Conservation (phyloP, 768 basidiomycete species). For the Lactarius tabidus region DNA sequence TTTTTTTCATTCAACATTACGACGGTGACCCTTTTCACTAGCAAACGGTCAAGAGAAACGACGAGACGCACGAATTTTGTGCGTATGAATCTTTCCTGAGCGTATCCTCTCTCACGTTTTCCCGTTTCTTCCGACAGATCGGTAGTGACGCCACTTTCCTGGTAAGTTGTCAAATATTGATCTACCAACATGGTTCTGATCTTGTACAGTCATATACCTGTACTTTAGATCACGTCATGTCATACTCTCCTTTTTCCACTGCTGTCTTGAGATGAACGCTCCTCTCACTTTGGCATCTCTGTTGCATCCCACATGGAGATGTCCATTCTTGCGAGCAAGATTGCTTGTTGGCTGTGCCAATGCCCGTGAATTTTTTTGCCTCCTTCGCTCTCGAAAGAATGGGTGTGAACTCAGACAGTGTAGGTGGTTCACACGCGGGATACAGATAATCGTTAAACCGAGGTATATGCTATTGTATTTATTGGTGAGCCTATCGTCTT, state of each 20-base stretch:
- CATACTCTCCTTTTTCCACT: conserved; percentile 18
- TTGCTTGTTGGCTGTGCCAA: conserved; percentile 23
- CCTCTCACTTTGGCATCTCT: conserved; percentile 85
- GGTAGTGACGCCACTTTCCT: conserved; percentile 34
- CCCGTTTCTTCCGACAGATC: conserved; percentile 20
- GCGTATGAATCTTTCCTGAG: conserved; percentile 27
- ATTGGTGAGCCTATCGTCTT: conserved; percentile 5
- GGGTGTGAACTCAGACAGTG: conserved; percentile 32
- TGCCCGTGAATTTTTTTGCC: conserved; percentile 41
- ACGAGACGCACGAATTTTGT: conserved; percentile 98
- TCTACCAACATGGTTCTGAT: conserved; percentile 24
- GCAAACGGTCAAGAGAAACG: conserved; percentile 94
- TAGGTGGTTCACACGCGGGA: conserved; percentile 52
- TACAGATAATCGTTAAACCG: conserved; percentile 31
- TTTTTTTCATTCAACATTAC: conserved; percentile 38
- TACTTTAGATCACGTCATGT: conserved; percentile 37
- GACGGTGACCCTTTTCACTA: conserved; percentile 39
- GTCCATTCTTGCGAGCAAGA: conserved; percentile 88
- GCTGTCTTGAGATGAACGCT: conserved; percentile 36
- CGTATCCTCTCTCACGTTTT: conserved; percentile 21
- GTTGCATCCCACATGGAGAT: conserved; percentile 57
- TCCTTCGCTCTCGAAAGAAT: conserved; percentile 32
- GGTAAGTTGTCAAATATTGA: conserved; percentile 25
- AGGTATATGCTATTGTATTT: conserved; percentile 2
- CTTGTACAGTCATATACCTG: conserved; percentile 31